Evolutionary conservation across 371 early-diverging fungal genomes (phyloP).

Genomic region (Entomophthora muscae): DNA sequence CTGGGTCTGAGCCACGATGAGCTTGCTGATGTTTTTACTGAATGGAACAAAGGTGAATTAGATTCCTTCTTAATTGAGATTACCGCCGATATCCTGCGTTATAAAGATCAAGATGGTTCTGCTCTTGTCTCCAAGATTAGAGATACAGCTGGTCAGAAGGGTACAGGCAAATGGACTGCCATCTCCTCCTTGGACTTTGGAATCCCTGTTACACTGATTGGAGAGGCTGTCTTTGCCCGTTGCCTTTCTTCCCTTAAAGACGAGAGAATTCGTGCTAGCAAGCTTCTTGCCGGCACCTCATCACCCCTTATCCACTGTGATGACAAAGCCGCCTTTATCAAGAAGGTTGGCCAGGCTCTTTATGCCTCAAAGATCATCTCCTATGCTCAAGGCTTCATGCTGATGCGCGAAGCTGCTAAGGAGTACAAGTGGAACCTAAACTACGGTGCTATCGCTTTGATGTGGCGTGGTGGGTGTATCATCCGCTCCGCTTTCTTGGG

Average conservation of each 20-base stretch:
- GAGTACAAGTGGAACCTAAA: constrained; percentile 89
- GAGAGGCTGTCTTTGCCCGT: constrained; percentile 95
- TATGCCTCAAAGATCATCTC: constrained; percentile 95
- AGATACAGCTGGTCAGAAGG: constrained; percentile 97
- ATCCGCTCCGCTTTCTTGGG: constrained; percentile 89
- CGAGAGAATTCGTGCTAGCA: constrained; percentile 78
- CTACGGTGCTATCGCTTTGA: constrained; percentile 87
- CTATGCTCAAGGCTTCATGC: constrained; percentile 98
- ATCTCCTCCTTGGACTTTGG: constrained; percentile 85
- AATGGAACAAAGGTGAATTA: constrained; percentile 91
- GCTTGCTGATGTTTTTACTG: constrained; percentile 70
- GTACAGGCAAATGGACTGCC: constrained; percentile 98
- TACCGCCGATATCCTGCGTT: constrained; percentile 79
- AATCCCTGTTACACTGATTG: constrained; percentile 88
- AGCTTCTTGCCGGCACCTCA: constrained; percentile 60
- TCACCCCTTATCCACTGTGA: constrained; percentile 40
- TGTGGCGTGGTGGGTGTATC: constrained; percentile 99
- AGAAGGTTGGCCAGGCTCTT: constrained; percentile 80
- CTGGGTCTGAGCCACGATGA: constrained; percentile 65
- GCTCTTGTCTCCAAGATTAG: constrained; percentile 87
- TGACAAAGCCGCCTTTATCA: constrained; percentile 69
- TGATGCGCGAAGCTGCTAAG: constrained; percentile 89
- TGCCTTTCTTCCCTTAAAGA: constrained; percentile 90
- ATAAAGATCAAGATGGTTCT: constrained; percentile 70
- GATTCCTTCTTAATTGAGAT: constrained; percentile 97